These are phyloP conservation scores for Chalaropsis ovoidea DNA, from an alignment of 2,329 filamentous ascomycete species.

Conservation along the genomic window DNA sequence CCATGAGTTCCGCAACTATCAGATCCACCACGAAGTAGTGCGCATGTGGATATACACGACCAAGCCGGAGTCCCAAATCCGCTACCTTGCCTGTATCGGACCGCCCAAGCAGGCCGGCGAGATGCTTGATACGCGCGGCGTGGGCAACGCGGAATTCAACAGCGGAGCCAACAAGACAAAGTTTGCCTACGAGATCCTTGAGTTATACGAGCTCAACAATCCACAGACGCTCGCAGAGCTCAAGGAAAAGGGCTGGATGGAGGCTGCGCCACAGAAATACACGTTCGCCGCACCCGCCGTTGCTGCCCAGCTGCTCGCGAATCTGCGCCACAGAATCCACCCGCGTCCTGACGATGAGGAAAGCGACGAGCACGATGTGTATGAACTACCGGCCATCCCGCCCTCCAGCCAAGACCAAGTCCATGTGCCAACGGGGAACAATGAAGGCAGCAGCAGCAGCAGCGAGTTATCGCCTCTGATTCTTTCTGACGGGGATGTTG, in stretches of 20 bases:
- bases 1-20: slow-evolving; percentile 48
- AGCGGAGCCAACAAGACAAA: slow-evolving; percentile 30
- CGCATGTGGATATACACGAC: slow-evolving; percentile 55
- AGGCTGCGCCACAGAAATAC: slow-evolving; percentile 42
- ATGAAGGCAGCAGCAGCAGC: not conserved
- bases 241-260: slow-evolving; percentile 46
- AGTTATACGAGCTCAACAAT: slow-evolving; percentile 55
- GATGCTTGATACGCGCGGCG: slow-evolving; percentile 37
- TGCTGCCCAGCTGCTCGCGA: slow-evolving; percentile 48
- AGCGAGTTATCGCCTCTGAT: slow-evolving; percentile 3
- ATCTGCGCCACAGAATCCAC: slow-evolving; percentile 37
- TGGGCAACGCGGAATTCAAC: slow-evolving; percentile 47
- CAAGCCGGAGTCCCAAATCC: slow-evolving; percentile 39
- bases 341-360: slow-evolving; percentile 27
- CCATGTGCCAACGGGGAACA: not conserved
- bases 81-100: slow-evolving; percentile 50
- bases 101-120: slow-evolving; percentile 40
- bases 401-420: not conserved
- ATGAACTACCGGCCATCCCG: not conserved
- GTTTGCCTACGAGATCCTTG: slow-evolving; percentile 44
- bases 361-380: not conserved
- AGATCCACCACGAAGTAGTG: slow-evolving; percentile 43
- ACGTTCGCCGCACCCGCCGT: slow-evolving; percentile 47
- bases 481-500: not conserved
- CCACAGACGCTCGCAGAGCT: slow-evolving; percentile 44